Evolutionary conservation across 192 early-diverging fungal species (phyloP).

Genomic region (Gamsiella multidivaricata): DNA sequence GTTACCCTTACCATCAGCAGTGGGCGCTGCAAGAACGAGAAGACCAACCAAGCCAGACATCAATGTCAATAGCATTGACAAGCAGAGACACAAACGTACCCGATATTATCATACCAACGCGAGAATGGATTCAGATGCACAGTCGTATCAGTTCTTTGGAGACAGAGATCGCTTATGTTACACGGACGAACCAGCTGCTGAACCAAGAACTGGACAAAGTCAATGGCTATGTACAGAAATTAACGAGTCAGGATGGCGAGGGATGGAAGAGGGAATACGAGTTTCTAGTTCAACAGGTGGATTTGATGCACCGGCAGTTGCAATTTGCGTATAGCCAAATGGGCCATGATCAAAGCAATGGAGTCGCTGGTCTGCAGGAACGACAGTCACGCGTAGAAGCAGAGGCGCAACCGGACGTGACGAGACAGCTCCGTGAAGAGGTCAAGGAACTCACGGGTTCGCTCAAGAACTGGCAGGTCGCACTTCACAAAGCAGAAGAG

Average conservation of each 20-base stretch:
- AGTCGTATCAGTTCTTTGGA: constrained; percentile 35
- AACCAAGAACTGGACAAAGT: constrained; percentile 50
- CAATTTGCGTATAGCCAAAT: constrained; percentile 24
- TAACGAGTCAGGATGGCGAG: constrained; percentile 27
- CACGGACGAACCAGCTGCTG: constrained; percentile 25
- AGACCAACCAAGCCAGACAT: neutral
- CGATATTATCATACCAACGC: constrained; percentile 29
- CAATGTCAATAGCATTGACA: neutral
- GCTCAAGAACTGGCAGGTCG: constrained; percentile 32
- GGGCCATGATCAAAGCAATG: neutral
- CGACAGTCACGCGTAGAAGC: neutral
- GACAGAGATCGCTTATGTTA: constrained; percentile 20
- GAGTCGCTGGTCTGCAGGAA: neutral
- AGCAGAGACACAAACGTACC: neutral
- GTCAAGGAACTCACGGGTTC: constrained; percentile 39
- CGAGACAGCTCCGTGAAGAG: constrained; percentile 27
- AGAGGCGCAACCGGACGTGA: constrained; percentile 7
- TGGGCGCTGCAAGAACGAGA: neutral
- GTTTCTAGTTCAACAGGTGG: constrained; percentile 47
- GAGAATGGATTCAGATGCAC: constrained; percentile 47
- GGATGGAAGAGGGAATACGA: constrained; percentile 38
- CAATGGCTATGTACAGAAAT: constrained; percentile 15
- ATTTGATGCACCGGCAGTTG: constrained; percentile 47
- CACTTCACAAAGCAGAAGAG: constrained; percentile 43
- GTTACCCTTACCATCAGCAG: neutral